Base-by-base conservation (phyloP, 192 early-diverging fungal genomes). In the Umbelopsis isabellina region DNA sequence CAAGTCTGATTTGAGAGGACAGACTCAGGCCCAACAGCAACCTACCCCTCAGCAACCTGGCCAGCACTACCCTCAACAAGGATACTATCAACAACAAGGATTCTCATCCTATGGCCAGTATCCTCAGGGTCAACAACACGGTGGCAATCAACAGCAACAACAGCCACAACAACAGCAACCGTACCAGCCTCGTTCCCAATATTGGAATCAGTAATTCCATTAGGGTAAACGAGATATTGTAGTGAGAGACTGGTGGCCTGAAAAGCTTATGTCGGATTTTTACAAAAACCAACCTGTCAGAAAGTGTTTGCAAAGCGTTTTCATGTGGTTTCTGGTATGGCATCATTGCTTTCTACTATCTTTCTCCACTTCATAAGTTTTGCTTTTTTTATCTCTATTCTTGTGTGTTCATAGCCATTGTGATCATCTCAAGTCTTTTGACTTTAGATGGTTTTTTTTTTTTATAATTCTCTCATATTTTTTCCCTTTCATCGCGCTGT, bases 201-300 rank as follows among this genome's bases (percentile, higher is more conserved):
- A 81, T 18, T 81, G 82, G 84, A 83, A 83, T 68, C 79, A 79
- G 65, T 77, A 61, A 67, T 22, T n/a, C 9, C 16, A 61, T 66
- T 44, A 41, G 1, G 37, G 37, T 5, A 30, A 47, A 52, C 30
- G 15, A 55, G n/a, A 64, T 1, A 7, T 49, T 68, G n/a, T 16
- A 47, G 11, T 11, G 21, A 21, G 35, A 52, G 4, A n/a, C 7
- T 30, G 27, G 16, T 46, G 9, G 27, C 8, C 44, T 15, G 55
- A 61, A 61, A 49, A 67, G 51, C 37, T 41, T 4, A 55, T 25
- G 18, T 16, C 30, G 55, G 27, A 61, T 33, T 58, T 33, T 58
- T 9, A 11, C 48, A 30, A 49, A 58, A n/a, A n/a, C n/a, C 27
- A 25, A 30, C 33, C 48, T 35, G 30, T 35, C 33, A 22, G 16